Base-by-base conservation (phyloP, 306 rosid species). In the Prunus persica region DNA sequence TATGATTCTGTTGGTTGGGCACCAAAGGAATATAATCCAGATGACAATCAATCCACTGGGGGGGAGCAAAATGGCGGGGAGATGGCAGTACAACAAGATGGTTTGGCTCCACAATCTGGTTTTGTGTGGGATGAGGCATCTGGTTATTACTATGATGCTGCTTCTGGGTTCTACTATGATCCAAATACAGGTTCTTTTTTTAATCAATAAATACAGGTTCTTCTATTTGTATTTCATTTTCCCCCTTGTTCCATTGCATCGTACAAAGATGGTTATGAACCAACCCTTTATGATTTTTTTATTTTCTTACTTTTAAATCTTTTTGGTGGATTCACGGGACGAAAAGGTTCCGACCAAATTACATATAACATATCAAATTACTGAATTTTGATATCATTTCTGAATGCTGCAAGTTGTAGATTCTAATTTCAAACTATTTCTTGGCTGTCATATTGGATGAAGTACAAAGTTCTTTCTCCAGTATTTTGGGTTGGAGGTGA, bases 1-100 rank as follows among this genome's bases (percentile, higher is more conserved):
- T 95, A 95, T 82, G 98, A 95, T 80, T 86, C 97, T 74, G 91
- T 86, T 67, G 98, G 98, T 83, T 95, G 98, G 98, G 93, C 97
- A 67, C 98, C 98, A 76, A 95, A 92, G 80, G 98, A 95, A 81
- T 95, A 92, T 79, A 90, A 95, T 78, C 89, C 97, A 11, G 93
- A 92, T 67, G 92, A 92, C 82, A 95, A 90, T 74, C 93, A 82
- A 78, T 80, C 93, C 67, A 65, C 75, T 67, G 90, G 81, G 65
- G 85, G 90, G 72, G 95, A 71, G 70, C 95, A 84, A 83, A 79
- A 69, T 76, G 85, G 89, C 18, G 69, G 80, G 77, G 89, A 81
- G 80, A 67, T 64, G 76, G 87, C 82, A 24, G 71, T 58, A 65
- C 87, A 83, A 75, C 82, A 71, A 56, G 86, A 86, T 71, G 85